Evolutionary conservation across 345 rosid species (phyloP), one percentile per base, ranked within the genome.

Genomic region (Orychophragmus violaceus): DNA sequence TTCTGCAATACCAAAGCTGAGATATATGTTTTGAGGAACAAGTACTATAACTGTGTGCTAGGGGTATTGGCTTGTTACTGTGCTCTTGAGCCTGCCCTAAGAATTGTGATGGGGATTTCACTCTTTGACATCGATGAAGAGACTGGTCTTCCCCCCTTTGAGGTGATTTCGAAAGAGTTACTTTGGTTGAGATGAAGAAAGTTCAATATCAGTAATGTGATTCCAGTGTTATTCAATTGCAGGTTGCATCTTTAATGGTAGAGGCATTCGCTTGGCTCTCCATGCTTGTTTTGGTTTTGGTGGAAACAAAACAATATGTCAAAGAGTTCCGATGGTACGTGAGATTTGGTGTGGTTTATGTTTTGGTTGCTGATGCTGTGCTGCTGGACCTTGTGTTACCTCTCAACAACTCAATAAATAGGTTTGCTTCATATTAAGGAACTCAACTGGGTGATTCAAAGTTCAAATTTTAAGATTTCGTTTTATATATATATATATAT

Each of bases 221-320:
- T n/a, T 24, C 5, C 51, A 13, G 62, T 74, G 8, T 51, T 41
- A 3, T 61, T 33, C 5, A 2, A 5, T 53, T 27, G 66, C 84
- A 93, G 99, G 78, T 78, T 28, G 71, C 80, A 62, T 83, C 92
- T 71, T 72, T 84, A 78, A 70, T 76, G 17, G 74, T 81, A 55
- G 90, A 88, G 85, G 79, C 89, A 27, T 68, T 80, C 19, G 68
- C 97, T 82, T 90, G 97, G 99, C 77, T 86, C 82, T 86, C 81
- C 55, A 75, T 94, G 89, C 73, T 94, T 64, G 49, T 74, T 49
- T 73, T 88, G 91, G 69, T 83, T 50, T 78, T 64, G 8, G 16
- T 94, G 1, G 99, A 94, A 78, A 84, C 83, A 56, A 85, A 76
- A 56, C 37, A 77, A 62, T 94, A 94, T 63, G 74, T 87, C 57